Evolutionary conservation across 208 protist species (phyloP).

Genomic region (Naegleria gruberi): DNA sequence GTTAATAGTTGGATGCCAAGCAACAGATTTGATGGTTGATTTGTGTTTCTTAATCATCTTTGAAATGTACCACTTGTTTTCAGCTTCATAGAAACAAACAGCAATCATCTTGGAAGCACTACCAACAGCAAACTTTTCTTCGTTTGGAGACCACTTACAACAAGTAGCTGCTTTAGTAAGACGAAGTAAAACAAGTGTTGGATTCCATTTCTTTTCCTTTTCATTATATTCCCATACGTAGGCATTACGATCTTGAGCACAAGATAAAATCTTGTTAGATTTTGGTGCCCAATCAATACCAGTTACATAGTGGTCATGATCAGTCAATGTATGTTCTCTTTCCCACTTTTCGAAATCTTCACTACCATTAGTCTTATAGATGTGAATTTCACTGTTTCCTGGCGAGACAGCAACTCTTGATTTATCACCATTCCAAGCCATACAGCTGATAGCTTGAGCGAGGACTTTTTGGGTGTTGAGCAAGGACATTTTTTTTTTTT

Average conservation of each 20-base stretch:
- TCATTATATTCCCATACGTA: slow-evolving; percentile 73
- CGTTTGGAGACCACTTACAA: slow-evolving; percentile 59
- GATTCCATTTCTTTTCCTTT: slow-evolving; percentile 54
- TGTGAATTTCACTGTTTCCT: slow-evolving; percentile 60
- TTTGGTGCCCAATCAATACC: slow-evolving; percentile 70
- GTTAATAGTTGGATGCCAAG: slow-evolving; percentile 71
- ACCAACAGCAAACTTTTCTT: slow-evolving; percentile 77
- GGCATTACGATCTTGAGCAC: slow-evolving; percentile 80
- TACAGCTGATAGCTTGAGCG: slow-evolving; percentile 48
- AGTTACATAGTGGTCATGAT: slow-evolving; percentile 66
- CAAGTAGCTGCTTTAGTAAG: slow-evolving; percentile 65
- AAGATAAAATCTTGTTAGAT: slow-evolving; percentile 72
- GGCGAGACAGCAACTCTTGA: slow-evolving; percentile 61
- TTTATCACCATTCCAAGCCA: slow-evolving; percentile 63
- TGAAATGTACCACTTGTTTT: slow-evolving; percentile 82
- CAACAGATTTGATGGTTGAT: slow-evolving; percentile 61
- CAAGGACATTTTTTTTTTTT: slow-evolving; percentile 13
- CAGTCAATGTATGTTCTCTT: slow-evolving; percentile 34
- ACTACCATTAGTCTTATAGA: slow-evolving; percentile 47
- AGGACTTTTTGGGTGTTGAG: neutral
- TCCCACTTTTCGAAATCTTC: slow-evolving; percentile 40
- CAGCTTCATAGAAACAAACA: slow-evolving; percentile 77
- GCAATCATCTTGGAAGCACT: slow-evolving; percentile 58
- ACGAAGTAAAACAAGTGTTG: slow-evolving; percentile 69
- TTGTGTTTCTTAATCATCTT: slow-evolving; percentile 56